Conservation (phyloP, 169 alveolate genomes). For the Blepharisma undulans region DNA sequence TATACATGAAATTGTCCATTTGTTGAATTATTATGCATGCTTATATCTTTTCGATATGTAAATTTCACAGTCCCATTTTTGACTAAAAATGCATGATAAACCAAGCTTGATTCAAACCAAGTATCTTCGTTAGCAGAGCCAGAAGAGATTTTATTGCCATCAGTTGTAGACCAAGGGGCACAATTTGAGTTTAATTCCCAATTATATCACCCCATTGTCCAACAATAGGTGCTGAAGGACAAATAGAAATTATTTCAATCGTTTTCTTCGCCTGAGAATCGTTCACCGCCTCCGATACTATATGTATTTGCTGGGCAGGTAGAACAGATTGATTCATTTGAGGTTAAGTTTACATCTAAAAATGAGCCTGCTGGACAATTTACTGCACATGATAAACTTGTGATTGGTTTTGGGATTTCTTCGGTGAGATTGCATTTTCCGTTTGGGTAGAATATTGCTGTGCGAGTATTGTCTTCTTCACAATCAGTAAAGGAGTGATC, state of each 20-base stretch:
- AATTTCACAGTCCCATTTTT: not conserved
- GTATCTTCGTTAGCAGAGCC: not conserved
- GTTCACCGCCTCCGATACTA: constrained; percentile 29
- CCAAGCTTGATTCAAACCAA: not conserved
- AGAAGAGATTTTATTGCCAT: not conserved
- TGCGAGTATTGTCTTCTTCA: not conserved
- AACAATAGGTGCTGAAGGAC: not conserved
- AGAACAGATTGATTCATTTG: not conserved
- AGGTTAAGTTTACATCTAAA: not conserved
- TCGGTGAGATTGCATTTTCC: not conserved
- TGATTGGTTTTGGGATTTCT: not conserved
- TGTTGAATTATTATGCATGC: not conserved
- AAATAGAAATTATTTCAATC: not conserved
- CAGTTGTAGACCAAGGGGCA: not conserved
- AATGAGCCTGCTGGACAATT: not conserved
- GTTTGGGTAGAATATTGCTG: not conserved
- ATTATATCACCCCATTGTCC: not conserved
- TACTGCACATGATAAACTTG: not conserved
- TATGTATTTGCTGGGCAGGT: not conserved
- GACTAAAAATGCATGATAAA: not conserved
- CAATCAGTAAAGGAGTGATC: not conserved
- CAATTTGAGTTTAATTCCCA: constrained; percentile 19
- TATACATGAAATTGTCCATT: not conserved
- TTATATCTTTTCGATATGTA: not conserved
- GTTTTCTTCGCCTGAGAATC: not conserved